phyloP scores from a whole-genome alignment of 139 green algal genomes.

The Chlamydomonas sphaeroides region DNA sequence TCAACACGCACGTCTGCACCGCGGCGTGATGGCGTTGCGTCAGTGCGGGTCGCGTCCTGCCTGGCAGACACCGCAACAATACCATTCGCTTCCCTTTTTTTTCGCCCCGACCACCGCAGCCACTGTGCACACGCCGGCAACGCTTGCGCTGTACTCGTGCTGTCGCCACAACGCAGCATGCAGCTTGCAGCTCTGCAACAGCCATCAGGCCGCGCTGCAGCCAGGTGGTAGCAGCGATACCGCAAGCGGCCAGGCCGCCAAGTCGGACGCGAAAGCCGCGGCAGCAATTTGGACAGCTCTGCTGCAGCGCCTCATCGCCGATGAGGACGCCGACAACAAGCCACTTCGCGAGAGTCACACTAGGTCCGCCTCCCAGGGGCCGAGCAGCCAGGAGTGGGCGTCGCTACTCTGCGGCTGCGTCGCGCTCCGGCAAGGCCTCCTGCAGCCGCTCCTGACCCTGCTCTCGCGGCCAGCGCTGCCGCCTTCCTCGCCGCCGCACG shows the following conservation, averaged over 20 bases:
- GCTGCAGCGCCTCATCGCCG: background rate
- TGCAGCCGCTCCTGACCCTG: background rate
- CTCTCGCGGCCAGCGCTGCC: background rate
- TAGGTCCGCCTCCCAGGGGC: background rate
- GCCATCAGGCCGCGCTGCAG: background rate
- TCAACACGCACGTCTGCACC: too few species aligned
- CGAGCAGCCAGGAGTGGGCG: background rate
- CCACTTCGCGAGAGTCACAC: too few species aligned
- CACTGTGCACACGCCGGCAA: conserved; percentile 7
- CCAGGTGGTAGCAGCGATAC: background rate
- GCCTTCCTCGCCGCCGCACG: too few species aligned
- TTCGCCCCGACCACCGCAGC: background rate
- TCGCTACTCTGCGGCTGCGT: conserved; percentile 9
- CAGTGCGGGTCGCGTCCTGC: background rate
- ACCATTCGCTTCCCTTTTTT: background rate
- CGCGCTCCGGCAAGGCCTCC: conserved; percentile 29
- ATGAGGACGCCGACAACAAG: too few species aligned
- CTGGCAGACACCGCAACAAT: background rate
- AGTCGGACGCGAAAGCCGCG: background rate
- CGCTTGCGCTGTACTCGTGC: conserved; percentile 41
- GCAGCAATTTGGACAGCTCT: conserved; percentile 1
- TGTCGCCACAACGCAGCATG: background rate
- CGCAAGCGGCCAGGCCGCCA: background rate
- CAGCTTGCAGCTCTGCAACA: conserved; percentile 21
- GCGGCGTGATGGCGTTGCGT: too few species aligned